Evolutionary conservation across 2,329 filamentous ascomycete species (phyloP).

Genomic region (Microcera coccophila): DNA sequence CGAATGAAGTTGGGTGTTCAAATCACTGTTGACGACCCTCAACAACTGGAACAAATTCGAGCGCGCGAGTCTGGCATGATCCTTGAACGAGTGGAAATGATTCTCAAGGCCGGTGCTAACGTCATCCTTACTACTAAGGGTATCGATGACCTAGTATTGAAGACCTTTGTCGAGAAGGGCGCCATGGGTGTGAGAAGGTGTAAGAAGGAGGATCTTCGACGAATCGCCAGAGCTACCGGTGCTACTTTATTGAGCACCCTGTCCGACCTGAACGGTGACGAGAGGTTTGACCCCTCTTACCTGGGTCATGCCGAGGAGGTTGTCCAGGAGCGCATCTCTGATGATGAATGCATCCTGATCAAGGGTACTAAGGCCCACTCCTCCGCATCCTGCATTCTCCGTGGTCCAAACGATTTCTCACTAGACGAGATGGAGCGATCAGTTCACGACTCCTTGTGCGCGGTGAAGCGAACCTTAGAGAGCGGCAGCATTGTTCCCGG

Average conservation of each 20-base stretch:
- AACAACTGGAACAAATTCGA: slow-evolving; percentile 95
- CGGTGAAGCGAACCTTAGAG: slow-evolving; percentile 94
- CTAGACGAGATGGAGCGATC: slow-evolving; percentile 99
- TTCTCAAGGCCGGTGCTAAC: slow-evolving; percentile 94
- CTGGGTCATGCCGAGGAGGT: slow-evolving; percentile 93
- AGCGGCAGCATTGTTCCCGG: slow-evolving; percentile 95
- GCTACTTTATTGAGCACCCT: slow-evolving; percentile 89
- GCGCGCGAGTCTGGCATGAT: slow-evolving; percentile 90
- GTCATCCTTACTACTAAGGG: slow-evolving; percentile 97
- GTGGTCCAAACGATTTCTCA: slow-evolving; percentile 92
- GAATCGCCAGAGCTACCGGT: slow-evolving; percentile 93
- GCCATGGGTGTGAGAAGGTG: slow-evolving; percentile 94
- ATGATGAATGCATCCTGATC: slow-evolving; percentile 96
- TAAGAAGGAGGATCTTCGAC: slow-evolving; percentile 96
- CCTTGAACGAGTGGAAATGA: slow-evolving; percentile 92
- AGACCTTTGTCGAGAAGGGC: slow-evolving; percentile 89
- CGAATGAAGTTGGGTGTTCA: slow-evolving; percentile 98
- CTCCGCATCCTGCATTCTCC: slow-evolving; percentile 92
- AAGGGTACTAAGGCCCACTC: slow-evolving; percentile 94
- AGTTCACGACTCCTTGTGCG: slow-evolving; percentile 92
- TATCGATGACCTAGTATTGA: slow-evolving; percentile 92
- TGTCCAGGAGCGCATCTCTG: slow-evolving; percentile 95
- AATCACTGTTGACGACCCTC: slow-evolving; percentile 95
- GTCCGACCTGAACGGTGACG: slow-evolving; percentile 95
- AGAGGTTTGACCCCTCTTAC: slow-evolving; percentile 88